A percentile compares a stretch with the other conserved stretches of the same genome.
Evolutionary conservation across 2,329 filamentous ascomycete species (phyloP).

Genomic region (Colletotrichum lindemuthianum): DNA sequence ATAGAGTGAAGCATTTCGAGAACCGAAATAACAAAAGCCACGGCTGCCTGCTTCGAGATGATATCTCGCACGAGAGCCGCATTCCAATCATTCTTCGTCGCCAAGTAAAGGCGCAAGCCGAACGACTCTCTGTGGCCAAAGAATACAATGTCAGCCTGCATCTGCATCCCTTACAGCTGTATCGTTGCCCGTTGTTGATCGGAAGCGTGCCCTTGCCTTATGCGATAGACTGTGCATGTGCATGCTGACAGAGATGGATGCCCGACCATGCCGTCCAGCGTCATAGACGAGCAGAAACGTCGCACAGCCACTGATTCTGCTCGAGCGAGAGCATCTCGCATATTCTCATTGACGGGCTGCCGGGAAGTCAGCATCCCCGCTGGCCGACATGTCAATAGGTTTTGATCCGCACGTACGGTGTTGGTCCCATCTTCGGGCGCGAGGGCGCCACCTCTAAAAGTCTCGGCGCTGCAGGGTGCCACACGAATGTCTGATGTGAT

Average conservation of each 20-base stretch:
- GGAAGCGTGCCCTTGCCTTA: neutral
- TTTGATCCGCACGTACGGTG: slow-evolving; percentile 11
- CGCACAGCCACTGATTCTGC: slow-evolving; percentile 29
- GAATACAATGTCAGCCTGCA: no score
- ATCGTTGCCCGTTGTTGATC: neutral
- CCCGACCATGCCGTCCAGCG: slow-evolving; percentile 17
- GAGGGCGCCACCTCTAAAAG: slow-evolving; percentile 9
- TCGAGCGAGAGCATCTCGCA: slow-evolving; percentile 28
- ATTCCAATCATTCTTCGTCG: no score
- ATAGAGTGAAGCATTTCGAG: neutral
- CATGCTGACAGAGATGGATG: slow-evolving; percentile 6
- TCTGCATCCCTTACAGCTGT: no score
- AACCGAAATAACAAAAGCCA: no score
- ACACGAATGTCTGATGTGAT: neutral
- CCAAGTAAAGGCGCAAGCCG: no score
- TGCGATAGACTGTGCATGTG: neutral
- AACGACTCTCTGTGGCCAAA: no score
- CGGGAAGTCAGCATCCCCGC: slow-evolving; percentile 1
- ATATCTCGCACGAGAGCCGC: neutral
- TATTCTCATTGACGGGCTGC: neutral
- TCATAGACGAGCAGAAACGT: slow-evolving; percentile 25
- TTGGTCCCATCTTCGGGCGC: slow-evolving; percentile 29
- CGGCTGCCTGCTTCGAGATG: no score
- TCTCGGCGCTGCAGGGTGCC: slow-evolving; percentile 12
- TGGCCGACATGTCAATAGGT: slow-evolving; percentile 15